Evolutionary conservation across 2,329 filamentous ascomycete species (phyloP).

Genomic region (Aspergillus puulaauensis): DNA sequence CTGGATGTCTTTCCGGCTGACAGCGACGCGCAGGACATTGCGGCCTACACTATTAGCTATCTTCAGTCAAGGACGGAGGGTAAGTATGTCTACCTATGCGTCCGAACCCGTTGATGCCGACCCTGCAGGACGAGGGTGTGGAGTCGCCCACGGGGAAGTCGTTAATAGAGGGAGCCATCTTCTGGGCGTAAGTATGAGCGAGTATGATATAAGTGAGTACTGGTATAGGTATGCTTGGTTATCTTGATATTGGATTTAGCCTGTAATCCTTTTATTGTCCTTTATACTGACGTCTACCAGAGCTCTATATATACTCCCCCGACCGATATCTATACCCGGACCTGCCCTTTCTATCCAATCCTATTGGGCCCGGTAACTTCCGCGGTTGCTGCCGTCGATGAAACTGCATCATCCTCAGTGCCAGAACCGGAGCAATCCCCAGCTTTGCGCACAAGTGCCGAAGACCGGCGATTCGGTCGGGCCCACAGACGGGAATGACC

Average conservation of each 20-base stretch:
- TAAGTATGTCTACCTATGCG: slow-evolving; percentile 63
- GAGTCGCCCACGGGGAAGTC: slow-evolving; percentile 16
- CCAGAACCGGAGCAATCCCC: background rate
- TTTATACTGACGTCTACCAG: background rate
- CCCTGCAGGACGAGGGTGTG: slow-evolving; percentile 52
- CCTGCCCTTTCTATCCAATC: background rate
- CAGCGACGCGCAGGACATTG: slow-evolving; percentile 54
- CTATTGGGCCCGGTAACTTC: background rate
- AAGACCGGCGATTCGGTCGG: background rate
- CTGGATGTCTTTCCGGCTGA: slow-evolving; percentile 24
- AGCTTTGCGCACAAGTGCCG: background rate
- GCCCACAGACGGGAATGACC: background rate
- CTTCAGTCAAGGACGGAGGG: too few relatives aligned
- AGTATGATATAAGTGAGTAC: too few relatives aligned
- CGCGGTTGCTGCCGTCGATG: background rate
- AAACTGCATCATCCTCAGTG: background rate
- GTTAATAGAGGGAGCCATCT: slow-evolving; percentile 18
- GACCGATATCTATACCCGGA: background rate
- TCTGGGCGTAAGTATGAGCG: background rate
- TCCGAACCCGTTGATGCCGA: slow-evolving; percentile 95
- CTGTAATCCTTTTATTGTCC: background rate
- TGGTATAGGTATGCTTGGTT: too few relatives aligned
- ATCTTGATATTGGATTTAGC: background rate
- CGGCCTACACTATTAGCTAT: slow-evolving; percentile 50
- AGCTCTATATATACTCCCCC: background rate